Evolutionary conservation across 2,329 filamentous ascomycete genomes (phyloP).

Genomic region (Alternaria tenuissima): DNA sequence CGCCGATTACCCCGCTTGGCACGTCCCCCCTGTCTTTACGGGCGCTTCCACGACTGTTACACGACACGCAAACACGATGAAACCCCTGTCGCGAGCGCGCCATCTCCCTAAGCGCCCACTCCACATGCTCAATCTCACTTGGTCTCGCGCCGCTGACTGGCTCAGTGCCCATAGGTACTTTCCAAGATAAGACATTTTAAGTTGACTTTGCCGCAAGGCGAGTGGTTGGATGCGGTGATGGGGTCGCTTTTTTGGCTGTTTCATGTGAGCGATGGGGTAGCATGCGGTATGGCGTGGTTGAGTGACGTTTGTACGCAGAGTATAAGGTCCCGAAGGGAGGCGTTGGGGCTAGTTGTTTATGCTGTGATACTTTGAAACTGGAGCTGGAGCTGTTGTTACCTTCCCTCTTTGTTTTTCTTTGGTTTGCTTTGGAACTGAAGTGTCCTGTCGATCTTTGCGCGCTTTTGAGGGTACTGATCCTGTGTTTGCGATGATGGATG

Average conservation of each 20-base stretch:
- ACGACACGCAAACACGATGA: slow-evolving; percentile 1
- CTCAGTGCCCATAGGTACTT: neutral
- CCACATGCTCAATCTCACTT: slow-evolving; percentile 3
- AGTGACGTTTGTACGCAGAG: slow-evolving; percentile 5
- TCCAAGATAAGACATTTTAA: slow-evolving; percentile 7
- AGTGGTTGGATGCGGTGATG: slow-evolving; percentile 1
- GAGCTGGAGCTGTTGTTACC: neutral
- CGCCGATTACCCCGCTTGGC: slow-evolving; percentile 10
- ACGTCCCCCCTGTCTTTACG: slow-evolving; percentile 1
- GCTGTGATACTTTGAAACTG: neutral
- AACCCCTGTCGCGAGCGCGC: slow-evolving; percentile 2
- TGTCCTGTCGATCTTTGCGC: neutral
- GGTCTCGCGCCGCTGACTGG: slow-evolving; percentile 8
- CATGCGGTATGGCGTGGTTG: slow-evolving; percentile 1
- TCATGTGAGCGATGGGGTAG: neutral
- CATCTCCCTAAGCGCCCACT: slow-evolving; percentile 6
- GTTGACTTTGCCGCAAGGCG: slow-evolving; percentile 1
- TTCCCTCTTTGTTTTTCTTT: neutral
- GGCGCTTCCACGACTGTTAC: slow-evolving; percentile 3
- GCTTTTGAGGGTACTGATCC: neutral
- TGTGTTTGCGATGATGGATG: slow-evolving; percentile 7
- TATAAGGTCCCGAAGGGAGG: slow-evolving; percentile 2
- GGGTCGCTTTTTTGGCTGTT: slow-evolving; percentile 9
- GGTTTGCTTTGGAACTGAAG: neutral
- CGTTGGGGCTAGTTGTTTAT: slow-evolving; percentile 3